Evolutionary conservation across 257 asterid genomes (phyloP).

Genomic region (Catharanthus roseus): DNA sequence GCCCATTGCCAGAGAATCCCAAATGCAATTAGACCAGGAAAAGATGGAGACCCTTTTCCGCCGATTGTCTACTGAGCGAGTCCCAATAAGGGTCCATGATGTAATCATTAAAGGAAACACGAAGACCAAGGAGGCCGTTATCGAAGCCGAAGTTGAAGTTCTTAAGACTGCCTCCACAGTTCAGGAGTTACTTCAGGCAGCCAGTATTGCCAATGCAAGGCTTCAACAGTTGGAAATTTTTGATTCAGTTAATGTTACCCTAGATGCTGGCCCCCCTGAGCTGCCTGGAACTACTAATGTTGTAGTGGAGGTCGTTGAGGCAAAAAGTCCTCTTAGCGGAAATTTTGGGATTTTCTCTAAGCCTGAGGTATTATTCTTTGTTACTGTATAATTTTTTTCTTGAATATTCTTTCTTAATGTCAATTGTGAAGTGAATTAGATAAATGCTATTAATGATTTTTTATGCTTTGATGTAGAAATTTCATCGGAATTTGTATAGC

Average conservation of each 20-base stretch:
- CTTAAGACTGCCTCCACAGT: conserved; percentile 53
- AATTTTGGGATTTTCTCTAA: conserved; percentile 68
- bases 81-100: conserved; percentile 78
- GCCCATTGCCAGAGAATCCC: conserved; percentile 34
- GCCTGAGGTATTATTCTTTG: conserved; percentile 57
- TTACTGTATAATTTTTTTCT: no score
- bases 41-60: conserved; percentile 49
- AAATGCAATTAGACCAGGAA: conserved; percentile 38
- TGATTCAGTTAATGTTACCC: conserved; percentile 66
- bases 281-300: conserved; percentile 90
- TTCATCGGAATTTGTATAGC: no score
- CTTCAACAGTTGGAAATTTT: conserved; percentile 66
- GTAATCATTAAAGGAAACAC: conserved; percentile 76
- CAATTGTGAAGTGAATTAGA: neutral
- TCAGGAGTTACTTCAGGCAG: conserved; percentile 70
- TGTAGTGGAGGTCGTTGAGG: conserved; percentile 68
- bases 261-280: conserved; percentile 87
- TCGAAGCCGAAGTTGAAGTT: conserved; percentile 59
- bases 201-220: conserved; percentile 48
- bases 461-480: neutral
- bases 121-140: conserved; percentile 64
- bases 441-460: neutral
- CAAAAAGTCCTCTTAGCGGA: conserved; percentile 48
- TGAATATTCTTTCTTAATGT: neutral
- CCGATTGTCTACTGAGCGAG: conserved; percentile 59